Base-by-base conservation (phyloP, 1,284 basidiomycete genomes). In the Stygiomarasmius scandens region DNA sequence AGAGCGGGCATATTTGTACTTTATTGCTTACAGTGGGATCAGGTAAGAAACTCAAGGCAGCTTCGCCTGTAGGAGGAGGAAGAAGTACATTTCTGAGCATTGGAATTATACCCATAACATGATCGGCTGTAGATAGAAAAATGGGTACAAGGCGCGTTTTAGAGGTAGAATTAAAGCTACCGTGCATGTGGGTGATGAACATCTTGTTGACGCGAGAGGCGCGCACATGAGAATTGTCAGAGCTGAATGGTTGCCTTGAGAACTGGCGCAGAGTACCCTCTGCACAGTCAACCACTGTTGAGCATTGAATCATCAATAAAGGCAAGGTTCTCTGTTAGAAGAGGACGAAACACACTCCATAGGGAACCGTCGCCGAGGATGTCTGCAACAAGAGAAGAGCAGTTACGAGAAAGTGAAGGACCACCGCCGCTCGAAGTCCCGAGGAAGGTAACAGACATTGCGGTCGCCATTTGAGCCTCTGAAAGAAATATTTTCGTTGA, bases 131-230 rank as follows among this genome's bases (percentile, higher is more conserved):
- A 57, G 20, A 49, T 54, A n/a, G 61, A 47, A 61, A 22, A 5
- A 34, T 41, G 34, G 44, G 47, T 29, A 24, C 24, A 51, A 44
- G 23, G 16, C 19, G 43, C 8, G 27, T 5, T 49, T 9, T 1
- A 43, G 38, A 27, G 19, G 27, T 45, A 36, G 32, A 24, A 34
- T 22, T 16, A 11, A 43, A 19, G 22, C 58, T 62, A 85, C 91
- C 85, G 67, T 96, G 95, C 85, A 96, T 88, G 66, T 96, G 95
- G 0, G 95, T 96, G 55, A 96, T 80, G 72, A 96, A 95, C 38
- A 95, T 84, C 64, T 89, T 90, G 12, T 76, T 76, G 44, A 95
- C 79, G 58, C 79, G 85, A 36, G 74, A 75, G 46, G 85, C 73
- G 60, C 80, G 82, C 45, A 89, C 61, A 29, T 69, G 58, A 23